Base-by-base conservation (phyloP, 208 protist species). In the Novymonas esmeraldas region DNA sequence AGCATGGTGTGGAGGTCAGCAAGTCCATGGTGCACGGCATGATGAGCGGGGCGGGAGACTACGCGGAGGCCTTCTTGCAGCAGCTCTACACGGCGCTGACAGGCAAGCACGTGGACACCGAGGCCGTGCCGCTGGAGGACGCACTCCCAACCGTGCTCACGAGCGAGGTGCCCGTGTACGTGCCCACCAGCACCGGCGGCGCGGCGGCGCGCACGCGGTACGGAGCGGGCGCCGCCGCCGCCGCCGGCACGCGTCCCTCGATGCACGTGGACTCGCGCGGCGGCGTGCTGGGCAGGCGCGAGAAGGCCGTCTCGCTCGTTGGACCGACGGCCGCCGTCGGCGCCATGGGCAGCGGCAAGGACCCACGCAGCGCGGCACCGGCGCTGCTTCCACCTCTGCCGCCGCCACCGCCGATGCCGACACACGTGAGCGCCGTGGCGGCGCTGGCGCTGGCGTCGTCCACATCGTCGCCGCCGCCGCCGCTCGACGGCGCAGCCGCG, bases 11-110 rank as follows among this genome's bases (percentile, higher is more conserved):
- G 16, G 78, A 82, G 9, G 65, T 98, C 13, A 84, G 73, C 6
- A 78, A 91, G 9, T 64, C 76, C 18, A 73, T 97, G 63, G 81
- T 98, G 28, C 66, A 93, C 6, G 87, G 84, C 29, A 83, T 98
- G 54, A 82, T 98, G 36, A 64, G 56, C 28, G 84, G 79, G 57
- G 77, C 79, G 34, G 82, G 85, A 10, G 82, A 76, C 31, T 93
- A 87, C 70, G 87, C 95, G 2, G 68, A 85, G n/a, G 73, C 63
- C 13, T 87, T 97, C 46, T 26, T 97, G 0, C 64, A 67, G 31
- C 85, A 93, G 45, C 70, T 97, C 3, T 97, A 96, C 81, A 84
- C 81, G 5, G 51, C 89, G 5, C 60, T 97, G 2, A 97, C 92
- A 2, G 87, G 86, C 16, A 81, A 81, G 26, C 46, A 74, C 10